A percentile compares a stretch with the other conserved stretches of the same genome.
These are phyloP conservation scores for Aspergillus ostianus DNA, from an alignment of 495 filamentous ascomycete genomes.

Conservation along the genomic window DNA sequence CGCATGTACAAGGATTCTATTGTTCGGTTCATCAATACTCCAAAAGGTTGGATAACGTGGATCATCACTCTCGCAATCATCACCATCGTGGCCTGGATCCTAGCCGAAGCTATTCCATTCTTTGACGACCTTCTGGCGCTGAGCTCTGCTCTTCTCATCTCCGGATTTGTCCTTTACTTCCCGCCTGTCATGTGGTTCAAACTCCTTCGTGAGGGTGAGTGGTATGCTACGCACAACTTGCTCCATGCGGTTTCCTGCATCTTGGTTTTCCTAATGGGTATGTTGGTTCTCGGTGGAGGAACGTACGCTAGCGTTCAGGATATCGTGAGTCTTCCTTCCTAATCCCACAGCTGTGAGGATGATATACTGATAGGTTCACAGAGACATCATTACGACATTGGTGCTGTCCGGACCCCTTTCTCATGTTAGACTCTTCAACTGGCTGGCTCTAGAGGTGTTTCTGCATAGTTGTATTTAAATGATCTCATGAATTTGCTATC, in stretches of 20 bases:
- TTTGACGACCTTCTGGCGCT: constrained; percentile 61
- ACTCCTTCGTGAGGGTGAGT: constrained; percentile 43
- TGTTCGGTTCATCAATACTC: constrained; percentile 57
- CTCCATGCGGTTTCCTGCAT: constrained; percentile 21
- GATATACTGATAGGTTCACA: background rate
- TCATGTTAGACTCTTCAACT: background rate
- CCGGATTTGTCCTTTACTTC: constrained; percentile 65
- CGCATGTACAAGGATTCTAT: constrained; percentile 52
- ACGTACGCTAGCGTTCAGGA: constrained; percentile 57
- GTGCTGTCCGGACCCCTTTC: background rate
- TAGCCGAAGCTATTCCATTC: constrained; percentile 66
- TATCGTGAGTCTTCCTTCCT: constrained; percentile 45
- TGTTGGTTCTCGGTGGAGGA: constrained; percentile 40
- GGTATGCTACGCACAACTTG: constrained; percentile 33
- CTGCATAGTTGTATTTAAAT: too few species aligned
- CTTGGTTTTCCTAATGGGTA: constrained; percentile 28
- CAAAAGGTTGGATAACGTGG: constrained; percentile 59
- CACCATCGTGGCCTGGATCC: constrained; percentile 60
- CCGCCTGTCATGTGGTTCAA: constrained; percentile 65
- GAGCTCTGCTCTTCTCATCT: constrained; percentile 60
- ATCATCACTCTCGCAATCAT: constrained; percentile 48
- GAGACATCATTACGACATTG: background rate
- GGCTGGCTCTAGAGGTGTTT: background rate
- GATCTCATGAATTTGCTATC: too few species aligned
- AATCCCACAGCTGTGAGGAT: background rate